Evolutionary conservation across 2,329 filamentous ascomycete species (phyloP).

Genomic region (Fusarium duplospermum): DNA sequence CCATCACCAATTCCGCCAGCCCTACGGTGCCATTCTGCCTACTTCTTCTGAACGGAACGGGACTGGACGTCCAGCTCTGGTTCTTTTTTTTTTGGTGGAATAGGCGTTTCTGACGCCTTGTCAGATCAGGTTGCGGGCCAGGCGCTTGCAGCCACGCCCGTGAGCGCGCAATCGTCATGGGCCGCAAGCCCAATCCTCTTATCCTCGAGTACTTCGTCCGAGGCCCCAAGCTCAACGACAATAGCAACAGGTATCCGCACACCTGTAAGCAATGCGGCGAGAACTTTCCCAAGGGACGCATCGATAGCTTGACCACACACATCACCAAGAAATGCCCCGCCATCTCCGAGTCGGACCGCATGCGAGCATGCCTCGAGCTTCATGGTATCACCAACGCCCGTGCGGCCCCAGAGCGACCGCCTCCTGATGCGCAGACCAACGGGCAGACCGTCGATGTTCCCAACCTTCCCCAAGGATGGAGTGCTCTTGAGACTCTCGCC

Average conservation of each 20-base stretch:
- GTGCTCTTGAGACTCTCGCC: slow-evolving; percentile 85
- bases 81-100: slow-evolving; percentile 24
- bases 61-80: slow-evolving; percentile 25
- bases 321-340: slow-evolving; percentile 88
- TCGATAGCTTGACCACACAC: slow-evolving; percentile 84
- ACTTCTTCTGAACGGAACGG: slow-evolving; percentile 8
- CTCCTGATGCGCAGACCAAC: slow-evolving; percentile 42
- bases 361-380: slow-evolving; percentile 78
- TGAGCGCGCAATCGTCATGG: slow-evolving; percentile 74
- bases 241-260: slow-evolving; percentile 91
- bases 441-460: slow-evolving; percentile 45
- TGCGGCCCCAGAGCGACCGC: slow-evolving; percentile 47
- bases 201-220: slow-evolving; percentile 91
- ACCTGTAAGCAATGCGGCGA: slow-evolving; percentile 91
- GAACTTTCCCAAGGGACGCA: slow-evolving; percentile 89
- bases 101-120: slow-evolving; percentile 29
- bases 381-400: slow-evolving; percentile 73
- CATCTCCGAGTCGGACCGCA: slow-evolving; percentile 78
- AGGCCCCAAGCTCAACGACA: slow-evolving; percentile 86
- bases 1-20: slow-evolving; percentile 41
- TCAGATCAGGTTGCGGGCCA: slow-evolving; percentile 40
- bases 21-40: slow-evolving; percentile 22
- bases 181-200: slow-evolving; percentile 84
- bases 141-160: slow-evolving; percentile 40
- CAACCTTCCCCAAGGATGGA: slow-evolving; percentile 72